Evolutionary conservation across 805 yeast genomes (phyloP).

Genomic region (Starmerella vaccinii): DNA sequence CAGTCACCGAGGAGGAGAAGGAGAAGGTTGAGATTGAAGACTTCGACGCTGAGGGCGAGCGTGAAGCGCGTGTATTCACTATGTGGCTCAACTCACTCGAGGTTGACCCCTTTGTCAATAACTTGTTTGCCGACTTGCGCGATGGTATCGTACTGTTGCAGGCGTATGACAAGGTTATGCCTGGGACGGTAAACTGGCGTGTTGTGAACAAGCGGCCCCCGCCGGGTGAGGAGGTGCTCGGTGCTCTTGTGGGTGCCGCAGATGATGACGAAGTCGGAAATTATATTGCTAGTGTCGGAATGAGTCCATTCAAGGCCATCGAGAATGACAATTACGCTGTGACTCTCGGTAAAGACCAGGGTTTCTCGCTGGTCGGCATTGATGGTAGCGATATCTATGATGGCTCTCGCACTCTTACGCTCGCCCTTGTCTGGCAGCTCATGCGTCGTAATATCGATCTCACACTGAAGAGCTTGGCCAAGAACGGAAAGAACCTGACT

Average conservation of each 20-base stretch:
- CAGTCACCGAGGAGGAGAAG: slow-evolving; percentile 75
- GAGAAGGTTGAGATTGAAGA: slow-evolving; percentile 84
- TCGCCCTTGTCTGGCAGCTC: slow-evolving; percentile 95
- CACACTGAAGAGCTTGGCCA: slow-evolving; percentile 63
- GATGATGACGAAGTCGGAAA: slow-evolving; percentile 22
- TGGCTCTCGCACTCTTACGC: slow-evolving; percentile 77
- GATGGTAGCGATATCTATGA: slow-evolving; percentile 97
- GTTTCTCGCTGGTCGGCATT: slow-evolving; percentile 90
- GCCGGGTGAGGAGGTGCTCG: slow-evolving; percentile 47
- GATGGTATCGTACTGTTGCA: slow-evolving; percentile 83
- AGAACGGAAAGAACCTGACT: slow-evolving; percentile 62
- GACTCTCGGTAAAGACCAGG: slow-evolving; percentile 83
- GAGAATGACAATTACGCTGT: slow-evolving; percentile 99
- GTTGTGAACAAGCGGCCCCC: slow-evolving; percentile 78
- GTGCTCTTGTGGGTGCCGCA: slow-evolving; percentile 22
- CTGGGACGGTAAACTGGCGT: slow-evolving; percentile 73
- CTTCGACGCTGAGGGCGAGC: slow-evolving; percentile 98
- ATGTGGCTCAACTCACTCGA: slow-evolving; percentile 94
- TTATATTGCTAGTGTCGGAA: slow-evolving; percentile 21
- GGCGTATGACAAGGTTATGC: slow-evolving; percentile 91
- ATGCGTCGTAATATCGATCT: slow-evolving; percentile 91
- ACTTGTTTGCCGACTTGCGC: slow-evolving; percentile 84
- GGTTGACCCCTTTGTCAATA: slow-evolving; percentile 88
- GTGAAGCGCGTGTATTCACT: slow-evolving; percentile 97
- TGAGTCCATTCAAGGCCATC: slow-evolving; percentile 85